Evolutionary conservation across 2,329 filamentous ascomycete genomes (phyloP).

Genomic region (Podosphaera xanthii): DNA sequence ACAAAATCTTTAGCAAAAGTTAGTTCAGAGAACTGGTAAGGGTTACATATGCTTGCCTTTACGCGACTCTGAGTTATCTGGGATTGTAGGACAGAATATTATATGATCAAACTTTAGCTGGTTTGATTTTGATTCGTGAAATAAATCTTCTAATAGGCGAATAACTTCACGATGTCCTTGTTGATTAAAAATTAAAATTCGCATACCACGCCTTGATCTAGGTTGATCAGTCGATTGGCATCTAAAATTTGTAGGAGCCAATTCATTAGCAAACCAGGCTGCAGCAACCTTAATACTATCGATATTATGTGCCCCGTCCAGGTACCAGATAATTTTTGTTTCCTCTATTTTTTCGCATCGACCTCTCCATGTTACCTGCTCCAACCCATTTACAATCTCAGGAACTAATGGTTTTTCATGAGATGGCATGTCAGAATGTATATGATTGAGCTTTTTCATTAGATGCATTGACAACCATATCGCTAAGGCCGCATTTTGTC

Average conservation of each 20-base stretch:
- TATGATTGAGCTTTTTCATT: constrained; percentile 21
- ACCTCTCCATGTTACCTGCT: constrained; percentile 55
- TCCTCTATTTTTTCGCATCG: constrained; percentile 44
- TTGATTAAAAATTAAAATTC: constrained; percentile 73
- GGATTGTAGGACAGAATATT: constrained; percentile 61
- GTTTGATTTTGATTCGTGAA: constrained; percentile 24
- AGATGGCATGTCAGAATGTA: constrained; percentile 6
- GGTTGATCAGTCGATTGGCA: not conserved
- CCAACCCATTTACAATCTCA: constrained; percentile 49
- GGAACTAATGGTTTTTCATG: constrained; percentile 24
- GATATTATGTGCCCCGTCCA: constrained; percentile 82
- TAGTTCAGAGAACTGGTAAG: not conserved
- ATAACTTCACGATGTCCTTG: constrained; percentile 25
- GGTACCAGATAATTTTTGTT: constrained; percentile 50
- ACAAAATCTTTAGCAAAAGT: constrained; percentile 24
- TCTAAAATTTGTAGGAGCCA: not conserved
- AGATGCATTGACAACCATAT: constrained; percentile 28
- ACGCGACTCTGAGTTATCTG: constrained; percentile 24
- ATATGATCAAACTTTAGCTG: constrained; percentile 40
- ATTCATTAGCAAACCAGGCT: constrained; percentile 49
- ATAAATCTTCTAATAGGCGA: constrained; percentile 27
- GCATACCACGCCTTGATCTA: constrained; percentile 16
- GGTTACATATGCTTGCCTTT: constrained; percentile 13
- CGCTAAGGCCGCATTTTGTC: constrained; percentile 29
- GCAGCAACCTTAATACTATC: constrained; percentile 71